A percentile compares a stretch with the other conserved stretches of the same genome.
phyloP scores from a whole-genome alignment of 2,329 filamentous ascomycete species.

The Trichoderma sp. region DNA sequence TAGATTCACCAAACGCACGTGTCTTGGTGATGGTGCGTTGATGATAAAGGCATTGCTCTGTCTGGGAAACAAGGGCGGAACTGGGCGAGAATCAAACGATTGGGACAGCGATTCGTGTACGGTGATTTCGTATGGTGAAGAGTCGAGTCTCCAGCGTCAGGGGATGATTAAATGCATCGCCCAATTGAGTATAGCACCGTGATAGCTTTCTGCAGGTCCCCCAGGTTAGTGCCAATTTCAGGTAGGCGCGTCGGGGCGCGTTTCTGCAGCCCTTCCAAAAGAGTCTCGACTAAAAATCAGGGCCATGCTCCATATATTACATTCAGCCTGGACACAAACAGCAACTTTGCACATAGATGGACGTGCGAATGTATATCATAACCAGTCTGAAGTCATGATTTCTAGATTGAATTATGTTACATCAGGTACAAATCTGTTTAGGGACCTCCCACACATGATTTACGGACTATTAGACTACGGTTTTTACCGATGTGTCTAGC shows the following conservation, averaged over 20 bases:
- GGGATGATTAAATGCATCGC: slow-evolving; percentile 9
- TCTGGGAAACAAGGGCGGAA: not conserved
- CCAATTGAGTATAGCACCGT: slow-evolving; percentile 1
- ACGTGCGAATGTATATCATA: not conserved
- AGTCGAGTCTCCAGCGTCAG: slow-evolving; percentile 12
- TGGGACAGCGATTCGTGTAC: not conserved
- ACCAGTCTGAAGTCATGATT: not conserved
- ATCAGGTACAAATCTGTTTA: not conserved
- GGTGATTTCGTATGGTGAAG: not conserved
- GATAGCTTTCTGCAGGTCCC: slow-evolving; percentile 10
- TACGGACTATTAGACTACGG: not conserved
- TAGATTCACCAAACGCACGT: not conserved
- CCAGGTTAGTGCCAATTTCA: not conserved
- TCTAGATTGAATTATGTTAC: not conserved
- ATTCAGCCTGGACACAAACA: not conserved
- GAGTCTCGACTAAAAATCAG: not conserved
- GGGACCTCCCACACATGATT: not conserved
- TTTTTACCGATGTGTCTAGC: too few species aligned
- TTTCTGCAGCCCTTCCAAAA: slow-evolving; percentile 1
- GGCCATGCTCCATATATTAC: too few species aligned
- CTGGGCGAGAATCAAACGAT: not conserved
- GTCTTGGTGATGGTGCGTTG: not conserved
- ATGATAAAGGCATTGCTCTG: slow-evolving; percentile 10
- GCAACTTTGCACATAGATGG: not conserved
- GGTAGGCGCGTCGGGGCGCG: not conserved